phyloP scores from a whole-genome alignment of 768 basidiomycete genomes.

The Amanita pallidorosea region DNA sequence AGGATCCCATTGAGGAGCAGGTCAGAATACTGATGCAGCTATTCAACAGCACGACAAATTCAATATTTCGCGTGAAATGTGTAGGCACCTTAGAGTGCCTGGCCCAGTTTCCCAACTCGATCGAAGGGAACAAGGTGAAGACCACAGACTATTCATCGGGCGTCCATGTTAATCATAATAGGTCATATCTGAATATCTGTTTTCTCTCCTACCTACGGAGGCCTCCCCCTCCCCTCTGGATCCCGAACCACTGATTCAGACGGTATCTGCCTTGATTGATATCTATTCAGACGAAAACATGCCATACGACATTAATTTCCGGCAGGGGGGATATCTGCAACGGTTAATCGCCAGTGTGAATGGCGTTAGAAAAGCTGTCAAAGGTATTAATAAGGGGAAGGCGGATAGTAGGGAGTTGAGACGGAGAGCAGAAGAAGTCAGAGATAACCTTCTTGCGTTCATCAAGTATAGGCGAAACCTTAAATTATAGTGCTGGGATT shows the following conservation, averaged over 20 bases:
- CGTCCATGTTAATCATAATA: slow-evolving; percentile 13
- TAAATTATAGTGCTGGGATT: slow-evolving; percentile 26
- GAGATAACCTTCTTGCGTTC: slow-evolving; percentile 69
- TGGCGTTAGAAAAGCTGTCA: slow-evolving; percentile 50
- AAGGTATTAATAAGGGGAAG: slow-evolving; percentile 55
- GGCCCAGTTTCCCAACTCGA: slow-evolving; percentile 53
- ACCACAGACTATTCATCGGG: neutral
- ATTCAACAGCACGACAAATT: slow-evolving; percentile 44
- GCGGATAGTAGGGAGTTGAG: slow-evolving; percentile 56
- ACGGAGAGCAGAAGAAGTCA: slow-evolving; percentile 62
- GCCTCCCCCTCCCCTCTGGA: slow-evolving; percentile 28
- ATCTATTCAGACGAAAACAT: slow-evolving; percentile 84
- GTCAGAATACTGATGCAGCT: slow-evolving; percentile 56
- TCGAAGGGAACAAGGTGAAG: slow-evolving; percentile 56
- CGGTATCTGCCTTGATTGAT: slow-evolving; percentile 77
- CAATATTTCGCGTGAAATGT: slow-evolving; percentile 56
- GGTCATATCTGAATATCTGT: slow-evolving; percentile 54
- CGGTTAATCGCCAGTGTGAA: slow-evolving; percentile 50
- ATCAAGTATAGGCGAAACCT: slow-evolving; percentile 60
- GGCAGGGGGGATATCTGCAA: slow-evolving; percentile 44
- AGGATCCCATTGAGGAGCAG: slow-evolving; percentile 54
- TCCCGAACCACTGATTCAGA: slow-evolving; percentile 68
- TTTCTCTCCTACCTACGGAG: slow-evolving; percentile 48
- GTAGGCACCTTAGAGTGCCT: slow-evolving; percentile 82
- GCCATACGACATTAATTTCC: slow-evolving; percentile 77